phyloP scores from a whole-genome alignment of 768 basidiomycete genomes.

The Psilocybe azurescens region DNA sequence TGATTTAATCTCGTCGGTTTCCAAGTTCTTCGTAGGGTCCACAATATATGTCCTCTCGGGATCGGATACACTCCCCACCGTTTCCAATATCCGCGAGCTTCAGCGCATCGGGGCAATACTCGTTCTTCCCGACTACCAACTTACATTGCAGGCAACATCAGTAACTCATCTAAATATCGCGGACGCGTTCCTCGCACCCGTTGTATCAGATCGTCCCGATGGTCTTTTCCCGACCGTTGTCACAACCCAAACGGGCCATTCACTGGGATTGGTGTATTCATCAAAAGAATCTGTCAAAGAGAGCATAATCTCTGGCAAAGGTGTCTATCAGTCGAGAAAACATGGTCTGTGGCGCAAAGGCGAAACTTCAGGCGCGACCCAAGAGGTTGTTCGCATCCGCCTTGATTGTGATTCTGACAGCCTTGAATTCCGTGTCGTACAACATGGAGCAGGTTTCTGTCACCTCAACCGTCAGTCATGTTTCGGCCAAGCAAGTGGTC shows the following conservation, averaged over 20 bases:
- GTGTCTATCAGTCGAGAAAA: conserved; percentile 95
- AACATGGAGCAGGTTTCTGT: conserved; percentile 92
- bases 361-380: conserved; percentile 93
- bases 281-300: conserved; percentile 85
- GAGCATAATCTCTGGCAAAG: conserved; percentile 86
- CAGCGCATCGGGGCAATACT: conserved; percentile 62
- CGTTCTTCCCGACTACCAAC: conserved; percentile 73
- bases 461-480: conserved; percentile 89
- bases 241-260: conserved; percentile 75
- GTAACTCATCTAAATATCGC: conserved; percentile 69
- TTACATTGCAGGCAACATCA: conserved; percentile 64
- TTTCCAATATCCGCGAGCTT: conserved; percentile 64
- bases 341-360: conserved; percentile 98
- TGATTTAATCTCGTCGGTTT: conserved; percentile 79
- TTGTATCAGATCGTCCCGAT: conserved; percentile 87
- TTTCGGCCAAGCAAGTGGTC: conserved; percentile 83
- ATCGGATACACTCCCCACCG: conserved; percentile 56
- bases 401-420: conserved; percentile 94
- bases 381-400: conserved; percentile 82
- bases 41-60: conserved; percentile 65
- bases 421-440: conserved; percentile 88
- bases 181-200: conserved; percentile 84
- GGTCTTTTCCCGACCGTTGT: conserved; percentile 94
- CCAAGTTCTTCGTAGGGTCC: conserved; percentile 71
- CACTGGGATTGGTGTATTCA: conserved; percentile 95